Evolutionary conservation across 768 basidiomycete species (phyloP).

Genomic region (Podaxis mareebaensis): DNA sequence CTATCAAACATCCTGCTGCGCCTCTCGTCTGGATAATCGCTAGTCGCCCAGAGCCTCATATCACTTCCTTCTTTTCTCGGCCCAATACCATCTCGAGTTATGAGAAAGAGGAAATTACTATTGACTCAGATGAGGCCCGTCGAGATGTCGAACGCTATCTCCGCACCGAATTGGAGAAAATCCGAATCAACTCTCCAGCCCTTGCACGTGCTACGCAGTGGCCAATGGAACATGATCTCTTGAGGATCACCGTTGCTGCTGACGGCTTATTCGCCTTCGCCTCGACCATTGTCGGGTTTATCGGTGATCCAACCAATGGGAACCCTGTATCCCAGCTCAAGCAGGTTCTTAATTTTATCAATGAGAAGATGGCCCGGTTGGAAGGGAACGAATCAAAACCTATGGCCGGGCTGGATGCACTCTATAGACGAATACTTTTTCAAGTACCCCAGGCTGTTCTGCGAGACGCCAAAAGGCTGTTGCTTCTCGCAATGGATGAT

Average conservation of each 20-base stretch:
- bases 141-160: conserved; percentile 23
- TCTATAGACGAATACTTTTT: not conserved
- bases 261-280: not conserved
- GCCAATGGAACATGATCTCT: not conserved
- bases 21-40: conserved; percentile 26
- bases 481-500: not conserved
- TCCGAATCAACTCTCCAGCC: not conserved
- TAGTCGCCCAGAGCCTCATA: conserved; percentile 28
- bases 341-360: not conserved
- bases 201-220: not conserved
- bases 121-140: conserved; percentile 17
- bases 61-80: conserved; percentile 17
- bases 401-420: not conserved
- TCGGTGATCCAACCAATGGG: not conserved
- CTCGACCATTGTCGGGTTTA: not conserved
- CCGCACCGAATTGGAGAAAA: not conserved
- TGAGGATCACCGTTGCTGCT: not conserved
- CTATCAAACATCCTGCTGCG: not conserved
- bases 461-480: not conserved
- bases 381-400: not conserved
- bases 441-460: not conserved
- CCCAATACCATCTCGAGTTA: not conserved
- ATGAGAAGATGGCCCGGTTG: not conserved
- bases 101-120: conserved; percentile 5
- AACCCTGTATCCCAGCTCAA: not conserved